Evolutionary conservation across 768 basidiomycete genomes (phyloP), one percentile per base, ranked within the genome.

Genomic region (Coprinopsis marcescibilis): DNA sequence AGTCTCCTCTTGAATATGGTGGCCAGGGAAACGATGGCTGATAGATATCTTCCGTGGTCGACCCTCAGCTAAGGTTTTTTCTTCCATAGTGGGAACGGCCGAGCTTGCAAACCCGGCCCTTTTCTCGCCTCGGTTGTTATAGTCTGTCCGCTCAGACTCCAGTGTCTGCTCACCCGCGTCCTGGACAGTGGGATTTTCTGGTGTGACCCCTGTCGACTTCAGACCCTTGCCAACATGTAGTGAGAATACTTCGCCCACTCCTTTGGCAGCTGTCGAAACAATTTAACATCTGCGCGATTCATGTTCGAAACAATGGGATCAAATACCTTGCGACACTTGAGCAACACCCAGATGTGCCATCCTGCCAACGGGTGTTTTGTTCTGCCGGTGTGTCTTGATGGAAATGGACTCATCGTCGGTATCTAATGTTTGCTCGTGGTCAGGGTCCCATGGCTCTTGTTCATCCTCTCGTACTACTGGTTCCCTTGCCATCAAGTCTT

Each of bases 381-480:
- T 64, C 45, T 65, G 62, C 20, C 65, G 59, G 6, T 65, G 65
- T 45, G 65, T 67, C 54, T 66, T 68, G 27, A 67, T 62, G 38
- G 72, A 66, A 6, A 69, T 71, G 3, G 76, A 67, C 6, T 71
- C 73, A 23, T 58, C 62, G 46, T 70, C 70, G 34, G 59, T 52
- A 6, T 72, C 75, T 38, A 64, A 65, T 50, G 70, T 61, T 61
- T 91, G 85, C 60, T 90, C 83, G 2, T 66, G 60, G 52, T 84
- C 80, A 1, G 87, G 85, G 60, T 90, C 85, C 85, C 86, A 88
- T 24, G 68, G 63, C 36, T 80, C 72, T 53, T 81, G 72, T 37
- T 76, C 72, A 53, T 76, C 60, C 45, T 74, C 70, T 2, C 70
- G 58, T 44, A 72, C 71, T 6, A 72, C 60, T 12, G 83, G 76